Evolutionary conservation across 2,329 filamentous ascomycete species (phyloP), one percentile per base, ranked within the genome.

Genomic region (Calonectria hongkongensis): DNA sequence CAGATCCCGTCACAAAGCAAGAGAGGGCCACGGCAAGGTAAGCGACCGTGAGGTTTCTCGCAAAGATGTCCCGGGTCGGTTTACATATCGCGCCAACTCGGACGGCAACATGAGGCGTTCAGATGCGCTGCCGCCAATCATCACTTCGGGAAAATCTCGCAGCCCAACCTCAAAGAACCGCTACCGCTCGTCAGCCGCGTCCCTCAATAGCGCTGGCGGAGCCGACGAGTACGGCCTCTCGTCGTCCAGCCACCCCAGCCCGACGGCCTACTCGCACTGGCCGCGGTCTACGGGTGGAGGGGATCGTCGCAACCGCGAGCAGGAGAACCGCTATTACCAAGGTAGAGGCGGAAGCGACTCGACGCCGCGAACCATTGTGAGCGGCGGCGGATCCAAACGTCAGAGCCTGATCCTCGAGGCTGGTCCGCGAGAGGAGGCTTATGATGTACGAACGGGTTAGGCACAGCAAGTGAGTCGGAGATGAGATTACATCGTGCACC

Each of bases 261-360:
- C 71, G 10, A 45, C 70, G 16, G n/a, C 69, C 33, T 43, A 43
- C 41, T 39, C 56, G 27, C 45, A 51, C 13, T 66, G 70, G 62
- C 63, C 73, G 1, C 73, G 74, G 64, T 56, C n/a, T 18, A 7
- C 41, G 6, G 28, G 25, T 0, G 15, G 50, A 36, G 62, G 65
- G 15, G 69, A 75, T 18, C 71, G 75, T 41, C 74, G 79, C 16
- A 75, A 36, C 27, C 73, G 81, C 16, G 79, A 79, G 27, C 79
- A 81, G 10, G 79, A 81, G 3, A 82, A 82, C 48, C 74, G 80
- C 15, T 76, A 76, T 47, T 79, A 80, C 27, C 81, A 82, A 56
- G 74, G 78, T 8, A 78, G 80, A 5, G 75, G 71, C 8, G 50
- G 75, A 67, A 51, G 50, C 71, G 5, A 33, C 51, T 39, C 71